Conservation (phyloP, 2,329 filamentous ascomycete species). For the Clarireedia sp. region DNA sequence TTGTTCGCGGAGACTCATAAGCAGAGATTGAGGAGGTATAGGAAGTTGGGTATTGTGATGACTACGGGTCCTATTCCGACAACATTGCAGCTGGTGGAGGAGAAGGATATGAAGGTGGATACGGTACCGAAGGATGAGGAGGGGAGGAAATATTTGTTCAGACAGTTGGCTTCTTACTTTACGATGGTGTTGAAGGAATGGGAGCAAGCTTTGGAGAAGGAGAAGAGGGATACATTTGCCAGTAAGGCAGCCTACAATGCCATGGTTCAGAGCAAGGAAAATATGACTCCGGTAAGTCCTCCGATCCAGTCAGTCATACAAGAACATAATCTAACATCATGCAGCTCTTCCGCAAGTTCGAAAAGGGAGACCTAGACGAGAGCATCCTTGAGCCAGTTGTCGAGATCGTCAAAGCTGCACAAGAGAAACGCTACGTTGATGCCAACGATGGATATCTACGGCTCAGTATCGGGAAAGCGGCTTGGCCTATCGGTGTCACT, state of each 20-base stretch:
- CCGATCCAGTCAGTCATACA: not conserved
- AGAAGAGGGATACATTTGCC: constrained; percentile 57
- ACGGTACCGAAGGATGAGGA: constrained; percentile 54
- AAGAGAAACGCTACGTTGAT: constrained; percentile 87
- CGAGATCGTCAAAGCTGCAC: constrained; percentile 85
- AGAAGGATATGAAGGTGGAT: constrained; percentile 80
- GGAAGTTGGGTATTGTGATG: constrained; percentile 51
- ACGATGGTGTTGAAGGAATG: constrained; percentile 91
- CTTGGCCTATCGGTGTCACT: constrained; percentile 98
- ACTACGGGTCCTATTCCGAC: constrained; percentile 80
- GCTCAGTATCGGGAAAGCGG: constrained; percentile 90
- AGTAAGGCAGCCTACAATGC: constrained; percentile 76
- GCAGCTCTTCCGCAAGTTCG: constrained; percentile 77
- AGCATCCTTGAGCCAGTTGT: constrained; percentile 74
- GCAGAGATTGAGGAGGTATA: constrained; percentile 62
- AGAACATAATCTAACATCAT: constrained; percentile 10
- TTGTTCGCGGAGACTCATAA: constrained; percentile 78
- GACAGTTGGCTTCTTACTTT: constrained; percentile 91
- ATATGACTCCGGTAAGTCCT: constrained; percentile 63
- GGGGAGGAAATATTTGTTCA: constrained; percentile 64
- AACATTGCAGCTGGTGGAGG: constrained; percentile 68
- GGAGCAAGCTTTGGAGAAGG: constrained; percentile 66
- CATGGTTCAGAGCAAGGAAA: constrained; percentile 80
- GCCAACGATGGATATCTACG: constrained; percentile 92
- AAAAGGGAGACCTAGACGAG: constrained; percentile 71